Evolutionary conservation across 108 stramenopile genomes (phyloP).

Genomic region (Poteriospumella lacustris): DNA sequence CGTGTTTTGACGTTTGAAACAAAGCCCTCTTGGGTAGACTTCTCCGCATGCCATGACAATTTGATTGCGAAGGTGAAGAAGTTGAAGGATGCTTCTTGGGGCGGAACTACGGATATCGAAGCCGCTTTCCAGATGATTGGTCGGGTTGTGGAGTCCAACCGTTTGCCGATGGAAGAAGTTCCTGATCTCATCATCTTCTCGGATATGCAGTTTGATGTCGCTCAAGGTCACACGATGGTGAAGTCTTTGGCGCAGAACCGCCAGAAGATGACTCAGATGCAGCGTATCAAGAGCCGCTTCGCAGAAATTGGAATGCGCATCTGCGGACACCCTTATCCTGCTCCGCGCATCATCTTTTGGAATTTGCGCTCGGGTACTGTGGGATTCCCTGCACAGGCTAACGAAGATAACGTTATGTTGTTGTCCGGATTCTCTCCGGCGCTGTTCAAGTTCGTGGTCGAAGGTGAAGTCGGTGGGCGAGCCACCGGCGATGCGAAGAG

Average conservation of each 20-base stretch:
- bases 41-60: constrained; percentile 31
- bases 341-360: constrained; percentile 51
- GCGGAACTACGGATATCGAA: constrained; percentile 50
- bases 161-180: constrained; percentile 36
- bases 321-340: constrained; percentile 31
- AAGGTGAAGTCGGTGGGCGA: constrained; percentile 43
- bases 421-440: constrained; percentile 52
- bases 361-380: constrained; percentile 44
- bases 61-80: constrained; percentile 43
- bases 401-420: constrained; percentile 29
- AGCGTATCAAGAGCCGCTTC: constrained; percentile 28
- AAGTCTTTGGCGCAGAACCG: not conserved
- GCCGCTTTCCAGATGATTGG: constrained; percentile 44
- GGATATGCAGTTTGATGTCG: constrained; percentile 58
- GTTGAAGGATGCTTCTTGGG: constrained; percentile 47
- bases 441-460: constrained; percentile 52
- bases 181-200: constrained; percentile 52
- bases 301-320: constrained; percentile 18
- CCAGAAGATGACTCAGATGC: constrained; percentile 13
- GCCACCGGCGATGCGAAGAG: not conserved
- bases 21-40: constrained; percentile 36
- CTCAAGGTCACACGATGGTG: constrained; percentile 11
- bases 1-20: constrained; percentile 51
- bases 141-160: constrained; percentile 10
- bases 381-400: constrained; percentile 33